Percentiles rank a stretch among this genome's conserved stretches.
These are phyloP conservation scores for Ustilago trichophora DNA, from an alignment of 1,284 basidiomycete species.

Conservation along the genomic window DNA sequence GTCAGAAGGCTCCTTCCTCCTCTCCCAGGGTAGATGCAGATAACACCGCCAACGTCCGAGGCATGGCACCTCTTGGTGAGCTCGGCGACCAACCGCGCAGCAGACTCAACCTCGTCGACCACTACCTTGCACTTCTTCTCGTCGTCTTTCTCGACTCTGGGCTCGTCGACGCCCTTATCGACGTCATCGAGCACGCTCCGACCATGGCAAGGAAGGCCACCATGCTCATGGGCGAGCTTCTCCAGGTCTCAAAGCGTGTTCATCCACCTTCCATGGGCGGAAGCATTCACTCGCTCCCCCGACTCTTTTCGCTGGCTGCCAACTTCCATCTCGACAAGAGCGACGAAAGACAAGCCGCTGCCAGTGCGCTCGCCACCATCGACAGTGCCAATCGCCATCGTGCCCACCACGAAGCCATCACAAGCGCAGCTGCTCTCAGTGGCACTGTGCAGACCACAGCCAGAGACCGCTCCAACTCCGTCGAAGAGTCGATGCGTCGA, in stretches of 20 bases:
- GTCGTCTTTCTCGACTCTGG: constrained; percentile 87
- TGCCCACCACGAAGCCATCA: constrained; percentile 41
- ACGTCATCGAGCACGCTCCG: constrained; percentile 49
- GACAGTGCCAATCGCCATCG: constrained; percentile 79
- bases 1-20: constrained; percentile 15
- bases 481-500: constrained; percentile 83
- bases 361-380: constrained; percentile 84
- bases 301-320: constrained; percentile 81
- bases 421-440: constrained; percentile 30
- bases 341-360: constrained; percentile 78
- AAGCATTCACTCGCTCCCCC: constrained; percentile 82
- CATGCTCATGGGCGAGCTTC: constrained; percentile 86
- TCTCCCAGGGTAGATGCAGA: constrained; percentile 18
- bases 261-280: constrained; percentile 85
- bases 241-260: constrained; percentile 86
- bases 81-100: constrained; percentile 42
- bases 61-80: constrained; percentile 32
- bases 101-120: constrained; percentile 83
- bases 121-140: constrained; percentile 89
- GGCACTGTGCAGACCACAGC: constrained; percentile 21
- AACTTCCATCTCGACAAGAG: constrained; percentile 71
- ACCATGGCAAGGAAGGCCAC: constrained; percentile 72
- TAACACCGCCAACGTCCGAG: neutral
- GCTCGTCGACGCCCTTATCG: constrained; percentile 68
- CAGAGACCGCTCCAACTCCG: constrained; percentile 77